Evolutionary conservation across 2,329 filamentous ascomycete genomes (phyloP).

Genomic region (Penicillium nordicum): DNA sequence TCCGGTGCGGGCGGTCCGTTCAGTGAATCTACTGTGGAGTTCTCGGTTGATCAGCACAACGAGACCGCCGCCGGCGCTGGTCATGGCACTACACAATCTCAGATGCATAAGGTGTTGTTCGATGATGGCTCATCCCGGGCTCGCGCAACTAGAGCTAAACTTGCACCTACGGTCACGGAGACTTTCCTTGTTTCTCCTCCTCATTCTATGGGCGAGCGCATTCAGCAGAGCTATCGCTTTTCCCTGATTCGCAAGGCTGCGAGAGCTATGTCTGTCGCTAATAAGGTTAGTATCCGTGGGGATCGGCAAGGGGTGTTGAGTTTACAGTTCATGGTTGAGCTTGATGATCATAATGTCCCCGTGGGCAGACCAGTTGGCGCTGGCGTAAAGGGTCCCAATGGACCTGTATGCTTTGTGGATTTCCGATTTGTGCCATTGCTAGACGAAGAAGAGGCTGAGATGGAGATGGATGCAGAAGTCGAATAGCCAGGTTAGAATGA

Average conservation of each 20-base stretch:
- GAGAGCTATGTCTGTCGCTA: slow-evolving; percentile 88
- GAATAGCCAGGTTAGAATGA: slow-evolving; percentile 3
- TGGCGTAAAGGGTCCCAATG: slow-evolving; percentile 21
- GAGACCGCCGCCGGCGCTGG: slow-evolving; percentile 22
- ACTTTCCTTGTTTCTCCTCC: slow-evolving; percentile 56
- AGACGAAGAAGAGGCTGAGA: slow-evolving; percentile 39
- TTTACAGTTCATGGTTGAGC: slow-evolving; percentile 92
- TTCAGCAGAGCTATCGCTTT: slow-evolving; percentile 82
- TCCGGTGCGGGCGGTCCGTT: slow-evolving; percentile 60
- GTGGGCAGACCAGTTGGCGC: slow-evolving; percentile 22
- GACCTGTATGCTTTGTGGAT: slow-evolving; percentile 46
- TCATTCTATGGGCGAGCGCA: slow-evolving; percentile 55
- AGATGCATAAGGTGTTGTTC: slow-evolving; percentile 33
- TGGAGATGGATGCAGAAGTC: slow-evolving; percentile 15
- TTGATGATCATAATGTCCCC: slow-evolving; percentile 56
- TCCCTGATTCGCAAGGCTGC: slow-evolving; percentile 78
- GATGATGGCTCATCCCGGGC: slow-evolving; percentile 37
- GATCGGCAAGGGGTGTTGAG: slow-evolving; percentile 88
- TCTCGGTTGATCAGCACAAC: slow-evolving; percentile 48
- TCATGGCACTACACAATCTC: slow-evolving; percentile 14
- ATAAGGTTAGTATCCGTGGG: slow-evolving; percentile 85
- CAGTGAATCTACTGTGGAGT: slow-evolving; percentile 60
- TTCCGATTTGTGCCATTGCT: slow-evolving; percentile 48
- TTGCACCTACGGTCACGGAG: slow-evolving; percentile 46
- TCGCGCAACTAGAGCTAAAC: slow-evolving; percentile 33